Base-by-base conservation (phyloP, 495 filamentous ascomycete species). In the Trichodelitschia bisporula region DNA sequence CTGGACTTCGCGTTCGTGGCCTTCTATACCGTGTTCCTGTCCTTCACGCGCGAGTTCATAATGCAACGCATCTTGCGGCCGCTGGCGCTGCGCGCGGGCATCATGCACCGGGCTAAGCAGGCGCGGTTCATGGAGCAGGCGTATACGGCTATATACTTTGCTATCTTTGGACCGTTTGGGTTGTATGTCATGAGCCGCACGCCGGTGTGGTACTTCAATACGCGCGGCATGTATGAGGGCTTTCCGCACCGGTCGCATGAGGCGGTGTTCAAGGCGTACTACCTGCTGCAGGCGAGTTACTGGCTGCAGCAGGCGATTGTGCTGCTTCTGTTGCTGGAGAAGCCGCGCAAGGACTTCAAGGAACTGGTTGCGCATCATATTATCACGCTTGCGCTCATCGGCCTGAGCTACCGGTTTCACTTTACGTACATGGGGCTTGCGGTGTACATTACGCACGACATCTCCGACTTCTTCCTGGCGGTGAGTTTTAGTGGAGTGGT, bases 171-270 rank as follows among this genome's bases (percentile, higher is more conserved):
- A 3, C 86, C 89, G 1, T 69, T 66, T 26, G 86, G 86, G 26
- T 52, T 95, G 48, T 97, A 75, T 40, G 77, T 95, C 35, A 95
- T 97, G 89, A 72, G 59, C 39, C 60, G 65, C 16, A 77, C 80
- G 4, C 72, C 80, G 8, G 65, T 97, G n/a, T 97, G 86, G 86
- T 95, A 92, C 49, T 97, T 95, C 62, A 82, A 90, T 53, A 89
- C 77, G 4, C 57, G 51, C 19, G 80, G 65, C 36, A 90, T 93
- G 77, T 97, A 84, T 46, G 82, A 89, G 50, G 59, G 57, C 5
- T 95, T 77, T 55, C 86, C 86, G 12, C 86, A 97, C 52, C 62
- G 65, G 37, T 72, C 73, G 28, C 84, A 89, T 44, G 77, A 77
- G 29, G 74, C 54, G 23, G 32, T 61, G n/a, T 91, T 95, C 66